A percentile compares a stretch with the other conserved stretches of the same genome.
Conservation (phyloP, 176 grass and related monocot genomes). For the Echinochloa phyllopogon region DNA sequence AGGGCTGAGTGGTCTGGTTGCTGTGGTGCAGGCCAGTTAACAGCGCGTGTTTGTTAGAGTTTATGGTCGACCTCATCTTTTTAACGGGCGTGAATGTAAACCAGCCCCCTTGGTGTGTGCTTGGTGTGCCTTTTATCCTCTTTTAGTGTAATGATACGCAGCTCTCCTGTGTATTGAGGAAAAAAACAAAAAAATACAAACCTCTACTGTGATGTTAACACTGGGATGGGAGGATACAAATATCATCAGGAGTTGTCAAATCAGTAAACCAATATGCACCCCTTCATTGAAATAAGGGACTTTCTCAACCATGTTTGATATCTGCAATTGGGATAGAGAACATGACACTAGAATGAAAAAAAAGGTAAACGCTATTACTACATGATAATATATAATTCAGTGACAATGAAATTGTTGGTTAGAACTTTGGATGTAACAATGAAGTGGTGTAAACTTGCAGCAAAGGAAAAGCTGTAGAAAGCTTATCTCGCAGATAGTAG, state of each 20-base stretch:
- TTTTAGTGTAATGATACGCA: too few species aligned
- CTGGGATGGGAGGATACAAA: conserved; percentile 74
- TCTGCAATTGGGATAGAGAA: conserved; percentile 58
- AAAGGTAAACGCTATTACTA: conserved; percentile 23
- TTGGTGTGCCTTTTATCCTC: too few species aligned
- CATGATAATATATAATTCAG: not conserved
- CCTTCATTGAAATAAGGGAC: conserved; percentile 91
- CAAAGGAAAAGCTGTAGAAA: conserved; percentile 97
- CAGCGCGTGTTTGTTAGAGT: too few species aligned
- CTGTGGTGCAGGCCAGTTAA: too few species aligned
- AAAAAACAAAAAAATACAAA: too few species aligned
- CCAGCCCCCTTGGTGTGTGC: too few species aligned
- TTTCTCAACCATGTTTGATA: conserved; percentile 96
- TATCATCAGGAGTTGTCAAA: conserved; percentile 80
- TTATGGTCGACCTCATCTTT: too few species aligned
- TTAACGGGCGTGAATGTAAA: too few species aligned
- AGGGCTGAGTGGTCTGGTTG: too few species aligned
- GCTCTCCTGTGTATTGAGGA: too few species aligned
- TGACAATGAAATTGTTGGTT: not conserved
- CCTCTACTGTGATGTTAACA: conserved; percentile 83
- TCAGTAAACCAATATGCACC: conserved; percentile 97
- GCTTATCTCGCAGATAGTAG: too few species aligned
- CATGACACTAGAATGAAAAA: conserved; percentile 3
- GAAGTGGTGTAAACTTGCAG: conserved; percentile 61
- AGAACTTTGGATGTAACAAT: conserved; percentile 23